Conservation (phyloP, 202 grass and related monocot species). For the Eragrostis tef region DNA sequence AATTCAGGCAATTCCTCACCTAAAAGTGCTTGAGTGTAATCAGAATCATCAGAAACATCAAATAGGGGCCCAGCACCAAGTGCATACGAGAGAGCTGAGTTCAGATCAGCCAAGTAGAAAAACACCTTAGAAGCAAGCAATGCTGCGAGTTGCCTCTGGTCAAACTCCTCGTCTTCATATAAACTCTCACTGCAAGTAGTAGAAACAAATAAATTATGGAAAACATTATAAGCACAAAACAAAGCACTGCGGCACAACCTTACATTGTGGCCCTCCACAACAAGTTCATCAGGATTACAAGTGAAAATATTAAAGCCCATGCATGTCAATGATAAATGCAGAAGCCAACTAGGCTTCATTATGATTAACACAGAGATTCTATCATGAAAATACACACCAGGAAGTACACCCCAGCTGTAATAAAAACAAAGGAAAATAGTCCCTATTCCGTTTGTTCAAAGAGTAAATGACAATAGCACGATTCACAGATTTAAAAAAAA, state of each 20-base stretch:
- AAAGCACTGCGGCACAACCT: neutral
- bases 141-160: slow-evolving; percentile 81
- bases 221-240: slow-evolving; percentile 11
- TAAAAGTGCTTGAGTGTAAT: slow-evolving; percentile 81
- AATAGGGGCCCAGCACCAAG: slow-evolving; percentile 80
- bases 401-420: neutral
- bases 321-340: neutral
- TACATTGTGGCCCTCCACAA: neutral
- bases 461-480: neutral
- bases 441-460: neutral
- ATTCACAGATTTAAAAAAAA: neutral
- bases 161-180: slow-evolving; percentile 90
- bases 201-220: slow-evolving; percentile 15
- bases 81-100: slow-evolving; percentile 77
- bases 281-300: neutral
- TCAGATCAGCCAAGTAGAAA: slow-evolving; percentile 82
- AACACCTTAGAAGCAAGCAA: slow-evolving; percentile 97
- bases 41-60: slow-evolving; percentile 83
- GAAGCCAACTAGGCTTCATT: slow-evolving; percentile 2
- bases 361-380: neutral
- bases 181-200: slow-evolving; percentile 71
- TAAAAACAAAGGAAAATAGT: neutral
- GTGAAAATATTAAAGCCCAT: neutral
- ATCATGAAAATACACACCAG: slow-evolving; percentile 19
- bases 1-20: slow-evolving; percentile 47